Conservation (phyloP, 1,139 yeast genomes). For the Pichia sp. region DNA sequence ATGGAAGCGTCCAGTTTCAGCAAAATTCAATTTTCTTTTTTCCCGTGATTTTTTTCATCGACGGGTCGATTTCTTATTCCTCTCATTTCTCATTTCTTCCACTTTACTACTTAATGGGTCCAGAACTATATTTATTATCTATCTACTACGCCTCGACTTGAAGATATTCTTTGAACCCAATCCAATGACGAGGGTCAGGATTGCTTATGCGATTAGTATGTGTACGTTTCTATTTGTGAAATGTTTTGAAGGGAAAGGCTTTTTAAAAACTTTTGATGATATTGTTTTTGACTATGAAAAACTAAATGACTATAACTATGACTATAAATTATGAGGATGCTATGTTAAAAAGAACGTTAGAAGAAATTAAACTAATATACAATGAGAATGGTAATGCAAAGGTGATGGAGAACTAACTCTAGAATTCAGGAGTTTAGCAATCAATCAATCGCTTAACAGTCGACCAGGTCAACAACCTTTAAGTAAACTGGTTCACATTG, state of each 20-base stretch:
- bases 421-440: slow-evolving; percentile 5
- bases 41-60: not conserved
- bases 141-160: not conserved
- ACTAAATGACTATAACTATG: slow-evolving; percentile 2
- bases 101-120: too few species aligned
- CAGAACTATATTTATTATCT: not conserved
- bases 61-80: not conserved
- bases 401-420: not conserved
- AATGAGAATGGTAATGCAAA: slow-evolving; percentile 2
- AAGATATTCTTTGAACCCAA: not conserved
- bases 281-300: not conserved
- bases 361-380: slow-evolving; percentile 10
- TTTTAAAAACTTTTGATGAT: too few species aligned
- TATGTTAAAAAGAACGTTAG: slow-evolving; percentile 5
- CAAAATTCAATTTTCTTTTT: not conserved
- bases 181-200: too few species aligned
- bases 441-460: slow-evolving; percentile 41
- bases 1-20: not conserved
- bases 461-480: slow-evolving; percentile 58
- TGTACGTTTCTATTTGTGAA: too few species aligned
- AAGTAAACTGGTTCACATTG: slow-evolving; percentile 67
- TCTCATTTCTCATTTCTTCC: too few species aligned
- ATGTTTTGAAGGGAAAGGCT: too few species aligned
- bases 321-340: slow-evolving; percentile 1
- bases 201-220: too few species aligned